Evolutionary conservation across 2,329 filamentous ascomycete species (phyloP), one percentile per base, ranked within the genome.

Genomic region (Lizonia empirigonia): DNA sequence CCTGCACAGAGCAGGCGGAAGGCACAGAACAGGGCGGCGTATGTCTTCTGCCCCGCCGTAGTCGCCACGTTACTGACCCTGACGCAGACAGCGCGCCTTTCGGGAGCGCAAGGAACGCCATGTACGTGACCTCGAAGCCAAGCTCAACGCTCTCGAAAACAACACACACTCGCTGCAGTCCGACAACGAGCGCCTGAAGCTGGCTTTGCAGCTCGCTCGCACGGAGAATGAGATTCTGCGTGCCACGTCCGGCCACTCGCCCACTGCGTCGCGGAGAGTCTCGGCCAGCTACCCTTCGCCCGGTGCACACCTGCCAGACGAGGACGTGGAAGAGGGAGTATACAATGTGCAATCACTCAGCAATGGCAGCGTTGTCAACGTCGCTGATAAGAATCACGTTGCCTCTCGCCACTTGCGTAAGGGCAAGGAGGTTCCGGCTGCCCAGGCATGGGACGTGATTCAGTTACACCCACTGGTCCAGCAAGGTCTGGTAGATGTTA

Each of bases 71-170:
- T 37, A 26, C 50, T 55, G 48, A 51, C 53, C 44, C 13, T 15
- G 22, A 12, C n/a, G 32, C 59, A 97, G 93, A 38, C 94, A 97
- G 81, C 88, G 93, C 64, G 93, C 94, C 24, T 97, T 97, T 74
- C 90, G 93, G 54, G 93, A 97, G 75, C 88, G 93, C 62, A 97
- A 97, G 74, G 93, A 97, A 73, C 88, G 87, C 50, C 92, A 96
- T 68, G 91, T 97, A 56, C 92, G 92, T 72, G 91, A 97, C 55
- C 86, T 97, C 19, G 92, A 97, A 75, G 84, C 85, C 50, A 94
- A 96, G 71, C 85, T 97, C 22, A 87, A 84, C 40, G 81, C 79
- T 39, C 84, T 97, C 24, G 88, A 96, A 69, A 85, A 86, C 53
- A 85, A 86, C 40, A 88, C 90, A 42, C 83, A 86, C 47, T 82